Base-by-base conservation (phyloP, 768 basidiomycete species). In the Rhizopogon sp. region DNA sequence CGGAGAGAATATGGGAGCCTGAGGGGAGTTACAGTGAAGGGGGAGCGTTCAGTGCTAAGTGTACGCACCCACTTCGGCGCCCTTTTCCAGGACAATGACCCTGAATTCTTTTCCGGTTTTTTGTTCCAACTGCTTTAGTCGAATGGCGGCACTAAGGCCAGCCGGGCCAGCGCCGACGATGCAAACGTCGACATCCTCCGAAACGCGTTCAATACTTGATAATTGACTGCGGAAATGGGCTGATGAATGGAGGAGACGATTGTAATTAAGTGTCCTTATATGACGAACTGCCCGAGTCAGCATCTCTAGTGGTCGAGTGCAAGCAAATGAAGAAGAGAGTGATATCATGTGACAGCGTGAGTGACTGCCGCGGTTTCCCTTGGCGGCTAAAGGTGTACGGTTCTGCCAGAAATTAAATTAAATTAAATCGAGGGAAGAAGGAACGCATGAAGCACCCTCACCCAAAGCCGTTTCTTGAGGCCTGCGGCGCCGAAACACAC, bases 81-180 rank as follows among this genome's bases (percentile, higher is more conserved):
- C 96, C 71, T 99, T 99, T 74, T 98, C 97, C 6, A 98, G 77
- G 0, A 99, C 88, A 42, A 99, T 90, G 6, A 99, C 93, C 14
- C 96, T 78, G 13, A 96, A 76, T 59, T 95, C 90, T 52, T 80
- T 81, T 0, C 88, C 91, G 42, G 76, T 80, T 67, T 93, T 85
- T 61, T 80, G 71, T 64, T 93, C 92, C 25, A 97, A 83, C 71
- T 98, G 95, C 73, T 96, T 98, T 52, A 99, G 74, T 5, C 93
- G 81, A 57, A 98, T 98, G 5, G 94, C 96, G n/a, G 96, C 94
- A 59, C 87, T 88, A 57, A 99, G 79, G 6, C 97, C 96, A 0
- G 97, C 96, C 0, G 97, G 97, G 3, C 95, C 97, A 3, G 81
- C 95, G 9, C 96, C 96, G 54, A 97, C 94, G 65, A 99, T 98